Conservation (phyloP, 495 filamentous ascomycete species). For the Cenococcum geophilum region DNA sequence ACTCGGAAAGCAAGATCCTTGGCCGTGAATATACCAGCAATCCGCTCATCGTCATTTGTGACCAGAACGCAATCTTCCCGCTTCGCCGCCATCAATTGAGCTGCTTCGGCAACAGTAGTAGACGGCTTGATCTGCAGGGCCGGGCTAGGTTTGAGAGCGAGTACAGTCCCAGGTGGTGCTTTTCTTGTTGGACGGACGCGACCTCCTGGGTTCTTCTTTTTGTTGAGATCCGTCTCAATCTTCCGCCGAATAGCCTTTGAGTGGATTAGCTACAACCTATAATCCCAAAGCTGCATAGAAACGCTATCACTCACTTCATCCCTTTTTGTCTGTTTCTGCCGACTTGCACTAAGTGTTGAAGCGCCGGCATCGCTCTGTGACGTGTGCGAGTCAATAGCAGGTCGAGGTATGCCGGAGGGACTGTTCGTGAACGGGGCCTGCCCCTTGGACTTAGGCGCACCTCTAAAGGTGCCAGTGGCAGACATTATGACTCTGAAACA, state of each 20-base stretch:
- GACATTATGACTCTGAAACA: constrained; percentile 46
- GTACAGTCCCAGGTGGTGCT: constrained; percentile 90
- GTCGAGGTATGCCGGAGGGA: constrained; percentile 78
- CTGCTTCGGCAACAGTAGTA: constrained; percentile 91
- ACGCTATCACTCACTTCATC: constrained; percentile 73
- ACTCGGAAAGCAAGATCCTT: constrained; percentile 98
- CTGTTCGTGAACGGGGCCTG: constrained; percentile 64
- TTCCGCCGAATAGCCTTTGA: constrained; percentile 88
- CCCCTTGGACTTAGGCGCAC: constrained; percentile 62
- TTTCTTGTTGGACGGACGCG: constrained; percentile 80
- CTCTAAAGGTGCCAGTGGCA: constrained; percentile 52
- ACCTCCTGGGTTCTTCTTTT: constrained; percentile 76
- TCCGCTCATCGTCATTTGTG: constrained; percentile 95
- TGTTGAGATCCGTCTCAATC: constrained; percentile 95
- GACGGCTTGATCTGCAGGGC: constrained; percentile 96
- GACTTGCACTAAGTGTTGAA: constrained; percentile 75
- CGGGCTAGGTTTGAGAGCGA: constrained; percentile 88
- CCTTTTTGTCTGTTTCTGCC: constrained; percentile 90
- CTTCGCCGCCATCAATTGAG: constrained; percentile 98
- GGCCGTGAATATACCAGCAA: constrained; percentile 97
- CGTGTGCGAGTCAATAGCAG: constrained; percentile 59
- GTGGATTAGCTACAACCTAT: constrained; percentile 20
- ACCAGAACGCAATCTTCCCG: constrained; percentile 98
- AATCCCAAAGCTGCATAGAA: not conserved
- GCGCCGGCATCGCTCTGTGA: constrained; percentile 61